Evolutionary conservation across 73 alveolate genomes (phyloP), one percentile per base, ranked within the genome.

Genomic region (Halteria grandinella): DNA sequence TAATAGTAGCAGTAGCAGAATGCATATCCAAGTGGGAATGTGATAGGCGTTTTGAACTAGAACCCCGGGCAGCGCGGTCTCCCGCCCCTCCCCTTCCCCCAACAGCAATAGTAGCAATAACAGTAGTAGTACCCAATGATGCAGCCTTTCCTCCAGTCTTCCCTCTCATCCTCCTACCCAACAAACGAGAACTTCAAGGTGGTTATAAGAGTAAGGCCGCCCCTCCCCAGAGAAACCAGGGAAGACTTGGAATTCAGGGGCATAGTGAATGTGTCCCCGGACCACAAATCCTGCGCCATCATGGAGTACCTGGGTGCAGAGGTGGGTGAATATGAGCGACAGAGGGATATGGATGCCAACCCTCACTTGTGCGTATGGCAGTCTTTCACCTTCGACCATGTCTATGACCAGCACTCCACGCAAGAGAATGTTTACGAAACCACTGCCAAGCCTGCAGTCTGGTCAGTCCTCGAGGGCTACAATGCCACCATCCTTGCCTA

Each of bases 171-270:
- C n/a, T n/a, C n/a, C 52, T 37, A 28, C 44, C 20, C 70, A 6
- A 41, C 76, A 49, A 52, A 85, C 36, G 98, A 94, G 48, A 96
- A 97, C 85, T 96, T 97, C 89, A 97, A 95, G 75, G 99, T 97
- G n/a, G 98, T 95, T 77, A 95, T 98, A 0, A 79, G 99, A 32
- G 98, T 98, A 10, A 86, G 99, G 29, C 99, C 99, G 5, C 99
- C 99, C 11, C 92, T 98, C 47, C 96, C 97, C 0, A 88, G 99
- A 48, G 99, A 98, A 75, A 88, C 91, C 27, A 92, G 76, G 49
- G 93, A 75, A 14, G 93, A 90, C 15, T 79, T 87, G n/a, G 98
- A 90, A 17, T 94, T 94, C 83, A 91, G 94, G 57, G 50, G 90
- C 2, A 92, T 92, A 32, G 84, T 89, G 64, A 69, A 76, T 47